phyloP scores from a whole-genome alignment of 176 grass and related monocot species.

The Poa annua region DNA sequence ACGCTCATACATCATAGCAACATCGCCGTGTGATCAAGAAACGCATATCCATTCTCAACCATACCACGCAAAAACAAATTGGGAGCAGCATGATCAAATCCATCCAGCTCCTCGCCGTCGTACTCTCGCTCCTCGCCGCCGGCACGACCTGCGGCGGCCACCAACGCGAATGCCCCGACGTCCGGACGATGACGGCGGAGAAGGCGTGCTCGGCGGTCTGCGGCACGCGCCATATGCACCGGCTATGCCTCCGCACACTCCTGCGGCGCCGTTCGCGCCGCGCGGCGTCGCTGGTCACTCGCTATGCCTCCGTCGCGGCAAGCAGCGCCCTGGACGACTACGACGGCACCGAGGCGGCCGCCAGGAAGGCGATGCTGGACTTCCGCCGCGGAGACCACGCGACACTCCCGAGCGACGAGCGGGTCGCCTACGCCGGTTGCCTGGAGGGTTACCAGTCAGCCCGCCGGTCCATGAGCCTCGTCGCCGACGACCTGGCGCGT shows the following conservation, averaged over 20 bases:
- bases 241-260: conserved; percentile 35
- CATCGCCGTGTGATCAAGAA: too few species aligned
- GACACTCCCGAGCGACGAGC: conserved; percentile 12
- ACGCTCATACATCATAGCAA: too few species aligned
- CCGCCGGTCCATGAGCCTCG: conserved; percentile 3
- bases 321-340: conserved; percentile 25
- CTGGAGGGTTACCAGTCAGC: conserved; percentile 33
- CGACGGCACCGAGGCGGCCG: conserved; percentile 15
- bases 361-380: conserved; percentile 20
- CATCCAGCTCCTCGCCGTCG: not conserved
- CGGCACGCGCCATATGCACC: conserved; percentile 21
- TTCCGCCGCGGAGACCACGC: not conserved
- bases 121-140: not conserved
- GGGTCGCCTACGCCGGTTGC: conserved; percentile 35
- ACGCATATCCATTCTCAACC: too few species aligned
- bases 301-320: not conserved
- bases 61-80: too few species aligned
- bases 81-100: too few species aligned
- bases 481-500: conserved; percentile 37
- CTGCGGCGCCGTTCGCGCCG: not conserved
- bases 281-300: not conserved
- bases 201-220: conserved; percentile 21
- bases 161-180: not conserved
- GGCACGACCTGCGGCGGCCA: not conserved
- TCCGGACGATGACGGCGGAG: conserved; percentile 26